Conservation (phyloP, 2,329 filamentous ascomycete species). For the Lizonia empirigonia region DNA sequence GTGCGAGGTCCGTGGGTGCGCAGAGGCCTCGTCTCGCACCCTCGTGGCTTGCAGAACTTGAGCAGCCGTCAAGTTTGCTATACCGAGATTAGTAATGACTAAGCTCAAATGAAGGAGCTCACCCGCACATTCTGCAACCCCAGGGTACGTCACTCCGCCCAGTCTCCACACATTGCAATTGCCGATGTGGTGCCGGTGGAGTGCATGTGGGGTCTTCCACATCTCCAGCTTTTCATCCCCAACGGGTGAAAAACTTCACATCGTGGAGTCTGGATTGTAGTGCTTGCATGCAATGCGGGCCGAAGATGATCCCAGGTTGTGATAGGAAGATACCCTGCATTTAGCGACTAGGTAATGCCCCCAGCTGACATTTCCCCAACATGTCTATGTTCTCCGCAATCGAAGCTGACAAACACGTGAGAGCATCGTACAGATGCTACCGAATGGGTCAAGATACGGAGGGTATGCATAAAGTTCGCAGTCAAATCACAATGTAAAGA, state of each 20-base stretch:
- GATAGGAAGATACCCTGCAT: background rate
- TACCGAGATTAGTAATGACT: background rate
- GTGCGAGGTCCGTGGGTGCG: constrained; percentile 6
- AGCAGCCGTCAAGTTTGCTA: constrained; percentile 4
- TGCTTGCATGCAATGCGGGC: constrained; percentile 1
- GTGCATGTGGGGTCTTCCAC: constrained; percentile 11
- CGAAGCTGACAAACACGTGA: constrained; percentile 3
- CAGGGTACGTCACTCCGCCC: constrained; percentile 8
- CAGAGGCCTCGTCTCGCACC: constrained; percentile 15
- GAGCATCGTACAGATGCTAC: background rate
- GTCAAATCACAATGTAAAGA: background rate
- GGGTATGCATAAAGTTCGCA: too few species aligned
- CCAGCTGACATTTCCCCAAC: background rate
- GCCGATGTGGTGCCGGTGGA: constrained; percentile 10
- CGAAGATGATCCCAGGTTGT: constrained; percentile 9
- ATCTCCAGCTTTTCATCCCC: background rate
- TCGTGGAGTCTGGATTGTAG: constrained; percentile 1
- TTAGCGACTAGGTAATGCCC: background rate
- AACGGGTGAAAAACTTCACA: background rate
- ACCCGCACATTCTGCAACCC: constrained; percentile 2
- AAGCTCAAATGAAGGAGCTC: constrained; percentile 1
- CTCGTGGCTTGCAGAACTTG: constrained; percentile 18
- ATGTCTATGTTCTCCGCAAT: constrained; percentile 3
- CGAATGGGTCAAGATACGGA: background rate
- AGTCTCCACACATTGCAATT: constrained; percentile 13